Evolutionary conservation across 495 filamentous ascomycete genomes (phyloP).

Genomic region (Chlorociboria aeruginascens): DNA sequence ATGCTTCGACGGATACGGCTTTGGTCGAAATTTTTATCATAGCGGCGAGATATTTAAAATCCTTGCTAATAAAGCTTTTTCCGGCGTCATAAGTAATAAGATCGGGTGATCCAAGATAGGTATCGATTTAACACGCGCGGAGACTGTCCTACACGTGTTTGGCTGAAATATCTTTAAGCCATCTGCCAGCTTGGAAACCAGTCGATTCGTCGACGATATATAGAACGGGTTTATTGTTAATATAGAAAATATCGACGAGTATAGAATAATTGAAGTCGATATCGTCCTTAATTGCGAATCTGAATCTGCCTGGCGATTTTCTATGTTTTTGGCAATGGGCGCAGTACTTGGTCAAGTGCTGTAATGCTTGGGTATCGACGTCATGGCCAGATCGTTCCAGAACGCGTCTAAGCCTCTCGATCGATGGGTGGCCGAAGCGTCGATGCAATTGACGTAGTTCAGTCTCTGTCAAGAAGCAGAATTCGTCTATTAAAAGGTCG

Average conservation of each 20-base stretch:
- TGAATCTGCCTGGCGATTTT: slow-evolving; percentile 6
- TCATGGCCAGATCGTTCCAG: too few species aligned
- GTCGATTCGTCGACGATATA: slow-evolving; percentile 8
- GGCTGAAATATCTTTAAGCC: slow-evolving; percentile 6
- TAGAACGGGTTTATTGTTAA: slow-evolving; percentile 6
- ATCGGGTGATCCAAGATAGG: slow-evolving; percentile 18
- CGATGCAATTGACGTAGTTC: too few species aligned
- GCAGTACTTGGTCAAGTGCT: slow-evolving; percentile 4
- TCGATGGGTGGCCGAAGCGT: too few species aligned
- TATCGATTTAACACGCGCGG: slow-evolving; percentile 18
- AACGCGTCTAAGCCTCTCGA: too few species aligned
- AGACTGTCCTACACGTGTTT: slow-evolving; percentile 17
- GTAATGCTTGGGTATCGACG: too few species aligned
- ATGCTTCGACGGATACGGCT: slow-evolving; percentile 13
- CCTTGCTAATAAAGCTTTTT: slow-evolving; percentile 19
- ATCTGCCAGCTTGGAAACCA: slow-evolving; percentile 9
- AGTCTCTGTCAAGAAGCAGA: too few species aligned
- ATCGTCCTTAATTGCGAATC: slow-evolving; percentile 13
- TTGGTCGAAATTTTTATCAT: slow-evolving; percentile 2
- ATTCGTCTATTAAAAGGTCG: too few species aligned
- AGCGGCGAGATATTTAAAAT: slow-evolving; percentile 14
- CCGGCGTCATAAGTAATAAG: slow-evolving; percentile 13
- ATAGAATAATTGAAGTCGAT: slow-evolving; percentile 15
- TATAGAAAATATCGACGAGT: slow-evolving; percentile 13
- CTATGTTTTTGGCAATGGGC: slow-evolving; percentile 4